These are phyloP conservation scores for Pestalotiopsis sp. DNA, from an alignment of 2,329 filamentous ascomycete species.

Conservation along the genomic window DNA sequence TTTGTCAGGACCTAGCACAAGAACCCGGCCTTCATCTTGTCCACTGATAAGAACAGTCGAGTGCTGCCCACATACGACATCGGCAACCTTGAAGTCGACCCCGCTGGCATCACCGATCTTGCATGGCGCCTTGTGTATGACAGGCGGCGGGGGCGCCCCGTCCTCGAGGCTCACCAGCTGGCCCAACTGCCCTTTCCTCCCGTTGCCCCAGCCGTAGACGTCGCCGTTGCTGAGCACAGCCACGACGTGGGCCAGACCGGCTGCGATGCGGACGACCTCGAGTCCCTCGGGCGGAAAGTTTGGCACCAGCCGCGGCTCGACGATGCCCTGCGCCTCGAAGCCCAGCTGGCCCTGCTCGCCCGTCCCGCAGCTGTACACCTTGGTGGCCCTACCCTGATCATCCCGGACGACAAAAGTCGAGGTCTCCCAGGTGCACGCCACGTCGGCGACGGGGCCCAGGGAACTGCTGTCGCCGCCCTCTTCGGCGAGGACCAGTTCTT, in stretches of 20 bases:
- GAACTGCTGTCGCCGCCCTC: slow-evolving; percentile 32
- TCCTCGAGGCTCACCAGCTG: slow-evolving; percentile 38
- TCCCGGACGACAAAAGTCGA: slow-evolving; percentile 63
- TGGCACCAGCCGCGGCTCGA: slow-evolving; percentile 45
- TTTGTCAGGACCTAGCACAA: slow-evolving; percentile 76
- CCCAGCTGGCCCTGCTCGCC: slow-evolving; percentile 76
- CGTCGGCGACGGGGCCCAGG: slow-evolving; percentile 37
- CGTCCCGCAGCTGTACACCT: slow-evolving; percentile 66
- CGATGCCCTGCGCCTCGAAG: slow-evolving; percentile 21
- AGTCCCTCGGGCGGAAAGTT: slow-evolving; percentile 66
- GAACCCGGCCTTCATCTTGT: slow-evolving; percentile 58
- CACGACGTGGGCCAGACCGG: slow-evolving; percentile 79
- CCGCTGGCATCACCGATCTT: slow-evolving; percentile 53
- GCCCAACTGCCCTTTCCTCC: slow-evolving; percentile 84
- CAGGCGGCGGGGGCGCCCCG: slow-evolving; percentile 12
- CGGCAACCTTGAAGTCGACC: slow-evolving; percentile 62
- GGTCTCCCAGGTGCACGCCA: slow-evolving; percentile 80
- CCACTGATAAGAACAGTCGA: slow-evolving; percentile 75
- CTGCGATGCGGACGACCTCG: slow-evolving; percentile 66
- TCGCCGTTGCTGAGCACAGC: slow-evolving; percentile 74
- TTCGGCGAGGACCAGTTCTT: slow-evolving; percentile 38
- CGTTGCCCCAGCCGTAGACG: slow-evolving; percentile 87
- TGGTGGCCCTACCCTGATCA: slow-evolving; percentile 42
- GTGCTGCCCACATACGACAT: slow-evolving; percentile 80
- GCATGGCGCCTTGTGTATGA: slow-evolving; percentile 14